A percentile compares a stretch with the other conserved stretches of the same genome.
phyloP scores from a whole-genome alignment of 2,329 filamentous ascomycete genomes.

The Calcarisporium arbuscula region DNA sequence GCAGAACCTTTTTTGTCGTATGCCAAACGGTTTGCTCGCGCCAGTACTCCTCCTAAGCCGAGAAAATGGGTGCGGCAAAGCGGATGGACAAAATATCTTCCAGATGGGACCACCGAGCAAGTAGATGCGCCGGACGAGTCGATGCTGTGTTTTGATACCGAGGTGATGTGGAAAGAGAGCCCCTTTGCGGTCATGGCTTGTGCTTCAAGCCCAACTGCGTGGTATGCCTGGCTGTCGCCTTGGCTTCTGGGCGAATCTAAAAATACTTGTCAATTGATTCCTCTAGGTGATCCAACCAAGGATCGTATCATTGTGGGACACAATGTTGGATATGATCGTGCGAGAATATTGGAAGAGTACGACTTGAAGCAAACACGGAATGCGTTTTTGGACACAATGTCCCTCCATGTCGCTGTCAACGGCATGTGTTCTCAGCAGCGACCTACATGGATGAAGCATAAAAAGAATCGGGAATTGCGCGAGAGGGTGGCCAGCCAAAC shows the following conservation, averaged over 20 bases:
- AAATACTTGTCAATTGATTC: constrained; percentile 73
- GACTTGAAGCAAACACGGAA: constrained; percentile 74
- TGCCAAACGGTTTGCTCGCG: constrained; percentile 67
- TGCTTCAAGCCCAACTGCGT: constrained; percentile 78
- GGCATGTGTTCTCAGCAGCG: constrained; percentile 97
- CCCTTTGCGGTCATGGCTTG: constrained; percentile 96
- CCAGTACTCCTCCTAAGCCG: constrained; percentile 52
- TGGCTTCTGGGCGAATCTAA: constrained; percentile 84
- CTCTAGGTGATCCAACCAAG: constrained; percentile 69
- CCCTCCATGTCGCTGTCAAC: constrained; percentile 92
- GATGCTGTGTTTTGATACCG: constrained; percentile 89
- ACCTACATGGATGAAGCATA: constrained; percentile 95
- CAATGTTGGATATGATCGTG: constrained; percentile 92
- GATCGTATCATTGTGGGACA: constrained; percentile 83
- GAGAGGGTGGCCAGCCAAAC: constrained; percentile 72
- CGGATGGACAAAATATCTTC: constrained; percentile 91
- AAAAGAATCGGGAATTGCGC: constrained; percentile 78
- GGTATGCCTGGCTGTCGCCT: constrained; percentile 97
- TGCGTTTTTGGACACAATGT: constrained; percentile 95
- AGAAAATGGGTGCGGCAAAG: constrained; percentile 70
- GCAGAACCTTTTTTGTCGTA: constrained; percentile 75
- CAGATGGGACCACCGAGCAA: constrained; percentile 61
- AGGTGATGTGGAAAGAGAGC: constrained; percentile 92
- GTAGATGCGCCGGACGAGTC: constrained; percentile 73
- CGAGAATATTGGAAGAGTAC: constrained; percentile 85